A percentile compares a stretch with the other conserved stretches of the same genome.
Conservation (phyloP, 148 eudicot species). For the Fagopyrum esculentum region DNA sequence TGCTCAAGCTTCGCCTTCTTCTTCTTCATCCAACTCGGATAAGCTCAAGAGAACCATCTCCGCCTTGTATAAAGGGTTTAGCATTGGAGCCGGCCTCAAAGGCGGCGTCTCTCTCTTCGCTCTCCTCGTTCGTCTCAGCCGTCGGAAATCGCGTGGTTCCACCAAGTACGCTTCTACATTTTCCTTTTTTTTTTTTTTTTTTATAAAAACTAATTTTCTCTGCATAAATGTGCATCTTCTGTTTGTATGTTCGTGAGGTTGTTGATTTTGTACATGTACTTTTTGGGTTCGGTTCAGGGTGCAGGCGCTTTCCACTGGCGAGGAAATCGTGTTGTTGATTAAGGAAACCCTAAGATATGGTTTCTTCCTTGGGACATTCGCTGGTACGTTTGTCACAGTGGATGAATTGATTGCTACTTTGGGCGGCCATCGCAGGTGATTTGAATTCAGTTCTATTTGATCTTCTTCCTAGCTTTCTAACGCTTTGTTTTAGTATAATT, state of each 20-base stretch:
- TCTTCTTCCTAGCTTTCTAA: not conserved
- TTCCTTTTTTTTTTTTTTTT: not conserved
- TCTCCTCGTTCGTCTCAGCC: constrained; percentile 66
- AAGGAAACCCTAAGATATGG: constrained; percentile 92
- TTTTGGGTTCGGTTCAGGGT: constrained; percentile 11
- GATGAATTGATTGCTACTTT: constrained; percentile 77
- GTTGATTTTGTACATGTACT: not conserved
- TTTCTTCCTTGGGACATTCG: constrained; percentile 83
- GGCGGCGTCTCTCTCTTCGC: constrained; percentile 88
- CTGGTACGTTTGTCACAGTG: constrained; percentile 87
- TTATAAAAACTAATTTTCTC: no score
- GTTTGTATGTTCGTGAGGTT: not conserved
- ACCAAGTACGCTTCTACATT: constrained; percentile 25
- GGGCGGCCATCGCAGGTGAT: constrained; percentile 86
- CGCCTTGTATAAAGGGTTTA: constrained; percentile 69
- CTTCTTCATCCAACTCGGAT: constrained; percentile 44
- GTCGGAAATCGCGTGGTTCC: constrained; percentile 38
- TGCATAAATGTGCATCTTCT: not conserved
- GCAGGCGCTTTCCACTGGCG: constrained; percentile 53
- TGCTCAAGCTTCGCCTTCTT: constrained; percentile 35
- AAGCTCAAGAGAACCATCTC: constrained; percentile 40
- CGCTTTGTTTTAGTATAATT: not conserved
- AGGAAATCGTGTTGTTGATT: constrained; percentile 53
- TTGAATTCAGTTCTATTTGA: not conserved
- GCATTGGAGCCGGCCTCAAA: constrained; percentile 89